phyloP scores from a whole-genome alignment of 352 stramenopile species.

The Phytophthora colocasiae region DNA sequence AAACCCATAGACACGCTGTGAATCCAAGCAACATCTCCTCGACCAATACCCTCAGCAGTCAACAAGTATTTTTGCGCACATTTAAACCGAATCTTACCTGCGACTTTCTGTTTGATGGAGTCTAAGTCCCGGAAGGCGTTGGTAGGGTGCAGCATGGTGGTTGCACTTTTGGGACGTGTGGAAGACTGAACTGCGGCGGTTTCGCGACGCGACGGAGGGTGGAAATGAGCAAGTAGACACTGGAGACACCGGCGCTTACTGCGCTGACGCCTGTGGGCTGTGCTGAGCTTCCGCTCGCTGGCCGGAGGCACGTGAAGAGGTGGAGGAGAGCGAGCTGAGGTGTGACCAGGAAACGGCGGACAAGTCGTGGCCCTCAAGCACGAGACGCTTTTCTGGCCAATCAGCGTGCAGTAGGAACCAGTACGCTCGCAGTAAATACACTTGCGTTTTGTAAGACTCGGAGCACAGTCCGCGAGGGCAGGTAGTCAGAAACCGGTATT shows the following conservation, averaged over 20 bases:
- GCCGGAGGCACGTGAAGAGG: constrained; percentile 23
- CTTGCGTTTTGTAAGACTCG: constrained; percentile 18
- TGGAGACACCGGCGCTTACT: constrained; percentile 21
- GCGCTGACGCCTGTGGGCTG: constrained; percentile 33
- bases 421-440: constrained; percentile 30
- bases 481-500: constrained; percentile 12
- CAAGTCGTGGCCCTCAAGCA: constrained; percentile 15
- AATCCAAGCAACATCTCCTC: constrained; percentile 8
- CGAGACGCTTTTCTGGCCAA: constrained; percentile 24
- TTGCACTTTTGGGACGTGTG: neutral
- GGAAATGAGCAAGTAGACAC: neutral
- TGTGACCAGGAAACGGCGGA: constrained; percentile 11
- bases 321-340: constrained; percentile 12
- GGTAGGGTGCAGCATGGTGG: constrained; percentile 57
- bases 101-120: constrained; percentile 58
- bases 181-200: constrained; percentile 16
- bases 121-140: constrained; percentile 68
- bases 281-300: constrained; percentile 42
- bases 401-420: constrained; percentile 9
- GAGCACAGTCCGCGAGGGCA: constrained; percentile 27
- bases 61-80: neutral
- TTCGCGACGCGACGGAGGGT: constrained; percentile 9
- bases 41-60: neutral
- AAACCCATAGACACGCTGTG: constrained; percentile 24
- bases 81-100: constrained; percentile 32